Base-by-base conservation (phyloP, 2,329 filamentous ascomycete species). In the Monosporascus sp. region DNA sequence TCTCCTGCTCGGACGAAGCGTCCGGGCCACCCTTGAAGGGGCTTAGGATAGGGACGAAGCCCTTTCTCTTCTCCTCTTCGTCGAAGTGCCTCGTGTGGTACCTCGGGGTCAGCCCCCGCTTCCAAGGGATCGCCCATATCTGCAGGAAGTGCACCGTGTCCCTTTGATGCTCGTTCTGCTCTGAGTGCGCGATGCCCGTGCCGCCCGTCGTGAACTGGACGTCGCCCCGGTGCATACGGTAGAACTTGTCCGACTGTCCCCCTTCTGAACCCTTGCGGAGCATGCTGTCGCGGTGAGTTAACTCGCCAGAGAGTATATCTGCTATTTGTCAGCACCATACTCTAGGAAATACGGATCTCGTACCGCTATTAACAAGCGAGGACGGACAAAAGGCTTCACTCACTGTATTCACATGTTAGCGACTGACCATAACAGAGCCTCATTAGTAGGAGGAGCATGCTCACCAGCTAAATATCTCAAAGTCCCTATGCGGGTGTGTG, bases 131-230 rank as follows among this genome's bases (percentile, higher is more conserved):
- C 1, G 86, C 90, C 91, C 90, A 96, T 63, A 96, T 95, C 71
- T 96, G 91, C 36, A 96, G 74, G 66, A 95, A 95, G 67, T 95
- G 90, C 14, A 90, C 87, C 24, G 87, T 83, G 45, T 89, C 82
- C 16, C 79, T 73, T 51, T 74, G 69, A 68, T 90, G 85, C 71
- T 94, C 85, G 71, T 93, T 94, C 72, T 87, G 84, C 72, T 96
- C 91, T 7, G 84, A 88, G 70, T 96, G 90, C 2, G 90, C 83
- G 63, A 96, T 83, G 63, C 85, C 85, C 5, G 84, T 91, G 52
- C 91, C 91, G n/a, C 89, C 91, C 16, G 87, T 91, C 9, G 91
- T 96, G 71, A 95, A 96, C 66, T 96, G 91, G 45, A 96, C 88
- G 69, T 95, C 90, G 14, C 90, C 90, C 38, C 90, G 79, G 64